Conservation (phyloP, 1,139 yeast species). For the Candida sanyaensis region DNA sequence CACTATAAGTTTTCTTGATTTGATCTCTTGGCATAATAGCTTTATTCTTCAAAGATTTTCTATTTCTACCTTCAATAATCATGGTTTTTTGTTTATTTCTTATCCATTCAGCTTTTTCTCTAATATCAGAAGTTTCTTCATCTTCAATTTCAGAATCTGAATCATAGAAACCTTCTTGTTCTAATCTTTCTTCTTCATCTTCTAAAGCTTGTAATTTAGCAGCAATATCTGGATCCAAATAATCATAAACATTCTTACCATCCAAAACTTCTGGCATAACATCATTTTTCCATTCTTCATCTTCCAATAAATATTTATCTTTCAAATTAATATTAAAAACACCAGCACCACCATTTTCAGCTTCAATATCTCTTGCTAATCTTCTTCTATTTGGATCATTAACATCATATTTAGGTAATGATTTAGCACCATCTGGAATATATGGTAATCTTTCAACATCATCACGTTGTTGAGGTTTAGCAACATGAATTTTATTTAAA, state of each 20-base stretch:
- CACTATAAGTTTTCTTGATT: constrained; percentile 70
- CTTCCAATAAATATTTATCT: constrained; percentile 87
- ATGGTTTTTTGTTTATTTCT: constrained; percentile 92
- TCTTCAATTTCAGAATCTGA: constrained; percentile 70
- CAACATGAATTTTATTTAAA: constrained; percentile 92
- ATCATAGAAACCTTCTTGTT: constrained; percentile 93
- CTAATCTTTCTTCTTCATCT: constrained; percentile 94
- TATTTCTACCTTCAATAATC: constrained; percentile 85
- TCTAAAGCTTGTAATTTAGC: constrained; percentile 92
- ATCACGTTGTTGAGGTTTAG: constrained; percentile 87
- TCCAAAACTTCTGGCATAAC: constrained; percentile 95
- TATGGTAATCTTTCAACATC: constrained; percentile 75
- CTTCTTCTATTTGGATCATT: constrained; percentile 81
- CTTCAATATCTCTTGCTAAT: constrained; percentile 87
- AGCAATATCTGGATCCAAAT: constrained; percentile 93
- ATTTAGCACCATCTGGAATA: constrained; percentile 75
- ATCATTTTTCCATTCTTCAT: constrained; percentile 97
- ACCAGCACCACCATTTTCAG: constrained; percentile 98
- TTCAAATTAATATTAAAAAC: constrained; percentile 91
- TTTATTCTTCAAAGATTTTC: constrained; percentile 84
- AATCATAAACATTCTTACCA: constrained; percentile 96
- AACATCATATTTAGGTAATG: constrained; percentile 65
- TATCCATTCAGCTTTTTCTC: constrained; percentile 91
- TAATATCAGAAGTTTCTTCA: constrained; percentile 67
- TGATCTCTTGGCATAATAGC: constrained; percentile 94